phyloP scores from a whole-genome alignment of 306 rosid species.

The Prunus campanulata region DNA sequence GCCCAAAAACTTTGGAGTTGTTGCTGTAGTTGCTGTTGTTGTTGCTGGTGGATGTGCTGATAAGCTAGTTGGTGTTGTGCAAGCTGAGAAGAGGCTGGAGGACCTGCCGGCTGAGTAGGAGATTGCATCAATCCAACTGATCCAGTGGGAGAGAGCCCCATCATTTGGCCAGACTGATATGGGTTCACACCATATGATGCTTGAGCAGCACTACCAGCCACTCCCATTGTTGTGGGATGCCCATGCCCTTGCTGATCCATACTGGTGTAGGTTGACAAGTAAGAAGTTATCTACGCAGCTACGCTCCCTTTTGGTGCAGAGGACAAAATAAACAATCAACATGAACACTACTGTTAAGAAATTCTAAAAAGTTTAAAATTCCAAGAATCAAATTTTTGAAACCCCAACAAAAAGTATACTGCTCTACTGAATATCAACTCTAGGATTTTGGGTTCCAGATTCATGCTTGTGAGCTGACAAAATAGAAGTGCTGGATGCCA shows the following conservation, averaged over 20 bases:
- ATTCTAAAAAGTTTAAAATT: neutral
- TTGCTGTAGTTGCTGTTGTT: constrained; percentile 44
- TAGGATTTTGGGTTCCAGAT: neutral
- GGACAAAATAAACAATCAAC: neutral
- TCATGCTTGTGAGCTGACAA: neutral
- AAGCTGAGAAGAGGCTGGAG: constrained; percentile 30
- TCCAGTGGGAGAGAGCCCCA: constrained; percentile 26
- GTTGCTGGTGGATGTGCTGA: constrained; percentile 38
- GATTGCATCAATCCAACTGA: constrained; percentile 25
- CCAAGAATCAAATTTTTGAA: neutral
- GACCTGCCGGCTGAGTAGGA: constrained; percentile 30
- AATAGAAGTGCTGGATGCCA: neutral
- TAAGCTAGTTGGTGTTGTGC: constrained; percentile 35
- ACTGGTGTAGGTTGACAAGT: neutral
- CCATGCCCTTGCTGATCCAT: constrained; percentile 58
- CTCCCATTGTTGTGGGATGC: constrained; percentile 16
- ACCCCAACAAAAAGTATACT: neutral
- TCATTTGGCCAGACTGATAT: constrained; percentile 36
- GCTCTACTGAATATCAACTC: neutral
- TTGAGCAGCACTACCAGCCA: constrained; percentile 24
- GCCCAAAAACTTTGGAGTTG: constrained; percentile 50
- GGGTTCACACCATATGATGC: constrained; percentile 30
- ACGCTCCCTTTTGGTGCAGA: neutral
- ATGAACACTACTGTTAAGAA: neutral
- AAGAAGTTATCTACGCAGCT: neutral